Conservation (phyloP, 2,329 filamentous ascomycete species). For the Pseudogymnoascus sp. region DNA sequence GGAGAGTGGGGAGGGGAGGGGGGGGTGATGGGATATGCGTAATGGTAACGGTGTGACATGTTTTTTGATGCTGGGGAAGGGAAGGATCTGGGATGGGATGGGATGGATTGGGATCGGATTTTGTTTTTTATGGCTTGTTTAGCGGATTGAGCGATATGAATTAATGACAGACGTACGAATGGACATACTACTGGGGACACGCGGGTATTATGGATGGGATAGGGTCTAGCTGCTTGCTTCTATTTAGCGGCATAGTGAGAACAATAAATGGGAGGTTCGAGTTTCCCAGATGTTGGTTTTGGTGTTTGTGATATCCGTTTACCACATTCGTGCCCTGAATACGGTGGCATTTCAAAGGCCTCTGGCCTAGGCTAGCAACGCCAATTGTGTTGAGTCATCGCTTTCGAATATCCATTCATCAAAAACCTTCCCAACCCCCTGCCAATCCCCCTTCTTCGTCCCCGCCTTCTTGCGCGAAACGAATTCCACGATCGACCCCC, state of each 20-base stretch:
- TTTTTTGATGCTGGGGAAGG: not conserved
- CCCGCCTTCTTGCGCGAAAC: conserved; percentile 16
- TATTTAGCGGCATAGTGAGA: not conserved
- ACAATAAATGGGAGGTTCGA: not conserved
- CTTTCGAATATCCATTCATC: conserved; percentile 10
- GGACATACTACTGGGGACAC: not conserved
- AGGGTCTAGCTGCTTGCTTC: not conserved
- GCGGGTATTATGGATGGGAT: not conserved
- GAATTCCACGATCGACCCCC: conserved; percentile 16
- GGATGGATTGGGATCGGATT: not conserved
- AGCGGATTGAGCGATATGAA: not conserved
- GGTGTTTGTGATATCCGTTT: not conserved
- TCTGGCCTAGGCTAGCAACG: not conserved
- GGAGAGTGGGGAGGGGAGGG: not conserved
- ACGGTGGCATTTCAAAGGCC: not conserved
- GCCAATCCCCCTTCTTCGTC: conserved; percentile 15
- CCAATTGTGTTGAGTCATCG: not conserved
- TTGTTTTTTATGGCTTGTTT: not conserved
- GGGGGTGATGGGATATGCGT: not conserved
- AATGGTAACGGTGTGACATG: not conserved
- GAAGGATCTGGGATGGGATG: not conserved
- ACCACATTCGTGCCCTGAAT: not conserved
- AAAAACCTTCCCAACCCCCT: conserved; percentile 13
- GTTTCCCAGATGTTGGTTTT: too few relatives aligned
- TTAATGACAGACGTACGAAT: not conserved